Evolutionary conservation across 495 filamentous ascomycete genomes (phyloP), one percentile per base, ranked within the genome.

Genomic region (Podospora comata): DNA sequence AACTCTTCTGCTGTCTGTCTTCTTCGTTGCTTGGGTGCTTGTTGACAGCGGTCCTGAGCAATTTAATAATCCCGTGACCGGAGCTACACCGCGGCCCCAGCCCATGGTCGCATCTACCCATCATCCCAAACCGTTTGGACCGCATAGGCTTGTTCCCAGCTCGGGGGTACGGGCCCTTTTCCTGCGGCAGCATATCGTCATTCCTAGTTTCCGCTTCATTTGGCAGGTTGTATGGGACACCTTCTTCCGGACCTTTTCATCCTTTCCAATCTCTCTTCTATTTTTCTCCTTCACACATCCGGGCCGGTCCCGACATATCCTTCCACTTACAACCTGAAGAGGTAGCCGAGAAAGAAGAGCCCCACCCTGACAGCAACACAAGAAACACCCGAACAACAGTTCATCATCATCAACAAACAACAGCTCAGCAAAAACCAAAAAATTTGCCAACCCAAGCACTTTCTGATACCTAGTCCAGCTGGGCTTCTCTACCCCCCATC

Each of bases 201-300:
- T 48, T 16, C 39, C 15, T 16, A 48, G 30, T 32, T 5, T 32
- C 30, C 30, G 30, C 30, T 32, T 32, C 30, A 32, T 32, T 32
- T 32, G 30, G 30, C 30, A 32, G 30, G 30, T 32, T 32, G 57
- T 60, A 65, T 71, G 53, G 63, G 59, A 53, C 57, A 39, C 16
- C 16, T 6, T 61, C 60, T 54, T 70, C 68, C 68, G 68, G 61
- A 16, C 23, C 59, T 56, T 60, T 71, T 65, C 39, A 61, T 67
- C 53, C 60, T 66, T 65, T 58, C 18, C n/a, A 48, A 32, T 65
- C 28, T 28, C 62, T 16, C 39, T 30, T 56, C 58, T 61, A 15
- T 60, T 60, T 23, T 23, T 60, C 26, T 60, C 26, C 26, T 60
- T 23, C 23, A 23, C 30, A 32, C 30, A 32, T 32, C 30, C 30